phyloP scores from a whole-genome alignment of 306 rosid species.

The Rosa rugosa region DNA sequence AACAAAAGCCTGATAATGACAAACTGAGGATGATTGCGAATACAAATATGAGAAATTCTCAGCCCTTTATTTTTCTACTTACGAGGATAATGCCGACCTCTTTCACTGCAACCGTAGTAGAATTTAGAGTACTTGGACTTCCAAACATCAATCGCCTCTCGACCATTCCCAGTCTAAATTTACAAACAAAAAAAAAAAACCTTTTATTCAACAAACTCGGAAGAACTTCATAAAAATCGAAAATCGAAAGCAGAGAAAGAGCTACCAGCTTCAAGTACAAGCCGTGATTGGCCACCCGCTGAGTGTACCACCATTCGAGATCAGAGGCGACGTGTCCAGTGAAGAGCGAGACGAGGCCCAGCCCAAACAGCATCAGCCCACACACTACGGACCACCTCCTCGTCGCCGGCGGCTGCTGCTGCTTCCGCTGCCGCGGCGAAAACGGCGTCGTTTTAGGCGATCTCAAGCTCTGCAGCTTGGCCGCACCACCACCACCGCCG shows the following conservation, averaged over 20 bases:
- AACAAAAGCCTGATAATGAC: background rate
- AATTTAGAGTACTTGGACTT: conserved; percentile 71
- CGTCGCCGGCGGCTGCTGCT: conserved; percentile 21
- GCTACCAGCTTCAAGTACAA: conserved; percentile 58
- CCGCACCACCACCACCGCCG: background rate
- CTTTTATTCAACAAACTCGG: background rate
- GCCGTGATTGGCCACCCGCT: conserved; percentile 53
- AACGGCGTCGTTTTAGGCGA: conserved; percentile 30
- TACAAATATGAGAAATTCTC: background rate
- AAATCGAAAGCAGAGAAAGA: background rate
- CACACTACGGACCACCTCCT: conserved; percentile 68
- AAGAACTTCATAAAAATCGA: background rate
- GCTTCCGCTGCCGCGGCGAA: conserved; percentile 29
- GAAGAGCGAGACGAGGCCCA: conserved; percentile 85
- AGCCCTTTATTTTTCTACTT: conserved; percentile 16
- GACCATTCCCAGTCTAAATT: conserved; percentile 27
- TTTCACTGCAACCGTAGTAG: conserved; percentile 76
- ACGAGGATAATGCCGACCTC: conserved; percentile 68
- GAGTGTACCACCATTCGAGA: conserved; percentile 97
- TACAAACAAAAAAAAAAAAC: background rate
- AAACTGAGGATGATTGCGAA: background rate
- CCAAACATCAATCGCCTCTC: conserved; percentile 74
- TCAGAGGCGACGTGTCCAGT: conserved; percentile 93
- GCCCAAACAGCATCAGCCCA: conserved; percentile 81
- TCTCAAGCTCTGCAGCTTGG: conserved; percentile 50